phyloP scores from a whole-genome alignment of 2,329 filamentous ascomycete genomes.

The Apiospora rasikravindrae region DNA sequence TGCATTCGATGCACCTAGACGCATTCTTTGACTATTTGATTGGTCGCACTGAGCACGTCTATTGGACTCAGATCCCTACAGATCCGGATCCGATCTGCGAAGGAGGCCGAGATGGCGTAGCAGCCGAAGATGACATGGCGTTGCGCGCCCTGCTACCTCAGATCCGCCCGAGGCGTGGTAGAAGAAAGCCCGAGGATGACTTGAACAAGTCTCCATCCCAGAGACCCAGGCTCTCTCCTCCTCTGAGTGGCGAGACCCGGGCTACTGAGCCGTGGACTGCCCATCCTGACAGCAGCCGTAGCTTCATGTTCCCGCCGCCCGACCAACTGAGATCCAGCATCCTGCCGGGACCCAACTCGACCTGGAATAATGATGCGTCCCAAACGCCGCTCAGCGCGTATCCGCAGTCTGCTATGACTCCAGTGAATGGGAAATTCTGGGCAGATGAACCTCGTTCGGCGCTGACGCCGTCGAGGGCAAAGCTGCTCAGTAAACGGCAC shows the following conservation, averaged over 20 bases:
- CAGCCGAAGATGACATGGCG: slow-evolving; percentile 86
- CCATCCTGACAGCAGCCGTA: slow-evolving; percentile 47
- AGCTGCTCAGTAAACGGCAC: slow-evolving; percentile 65
- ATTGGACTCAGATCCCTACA: slow-evolving; percentile 78
- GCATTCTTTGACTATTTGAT: slow-evolving; percentile 92
- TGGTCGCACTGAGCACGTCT: slow-evolving; percentile 71
- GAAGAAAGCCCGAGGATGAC: slow-evolving; percentile 68
- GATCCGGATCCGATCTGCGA: slow-evolving; percentile 66
- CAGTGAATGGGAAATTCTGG: slow-evolving; percentile 62
- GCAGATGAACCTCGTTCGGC: slow-evolving; percentile 75
- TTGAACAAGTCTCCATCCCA: slow-evolving; percentile 57
- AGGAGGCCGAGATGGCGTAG: slow-evolving; percentile 78
- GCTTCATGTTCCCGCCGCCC: slow-evolving; percentile 44
- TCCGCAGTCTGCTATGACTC: slow-evolving; percentile 79
- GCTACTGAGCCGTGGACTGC: slow-evolving; percentile 56
- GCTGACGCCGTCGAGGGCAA: slow-evolving; percentile 67
- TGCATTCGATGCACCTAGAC: slow-evolving; percentile 95
- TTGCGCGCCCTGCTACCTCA: slow-evolving; percentile 83
- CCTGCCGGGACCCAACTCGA: slow-evolving; percentile 40
- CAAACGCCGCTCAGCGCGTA: slow-evolving; percentile 72
- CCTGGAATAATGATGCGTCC: slow-evolving; percentile 56
- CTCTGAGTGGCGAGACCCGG: slow-evolving; percentile 49
- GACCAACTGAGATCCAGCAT: slow-evolving; percentile 45
- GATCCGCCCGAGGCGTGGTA: slow-evolving; percentile 66
- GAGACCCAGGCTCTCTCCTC: slow-evolving; percentile 59